phyloP scores from a whole-genome alignment of 2,329 filamentous ascomycete species.

The Bipolaris zeicola region DNA sequence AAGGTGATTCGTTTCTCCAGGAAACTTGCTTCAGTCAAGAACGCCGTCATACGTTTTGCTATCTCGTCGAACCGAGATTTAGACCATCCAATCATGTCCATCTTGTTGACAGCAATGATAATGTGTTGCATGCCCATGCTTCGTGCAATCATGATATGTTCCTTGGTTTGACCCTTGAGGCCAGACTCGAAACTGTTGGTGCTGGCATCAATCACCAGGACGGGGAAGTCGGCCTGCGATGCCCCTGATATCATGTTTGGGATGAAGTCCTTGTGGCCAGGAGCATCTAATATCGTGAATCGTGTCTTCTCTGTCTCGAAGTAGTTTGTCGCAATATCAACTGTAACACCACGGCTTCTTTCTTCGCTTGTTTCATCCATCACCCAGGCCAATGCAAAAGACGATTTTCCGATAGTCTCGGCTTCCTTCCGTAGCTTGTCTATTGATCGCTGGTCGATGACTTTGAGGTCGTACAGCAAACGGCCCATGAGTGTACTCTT shows the following conservation, averaged over 20 bases:
- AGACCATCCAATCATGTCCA: constrained; percentile 86
- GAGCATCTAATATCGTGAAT: constrained; percentile 95
- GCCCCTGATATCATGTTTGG: constrained; percentile 99
- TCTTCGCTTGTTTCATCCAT: constrained; percentile 92
- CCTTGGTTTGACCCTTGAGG: constrained; percentile 88
- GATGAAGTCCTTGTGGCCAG: constrained; percentile 93
- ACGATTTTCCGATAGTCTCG: constrained; percentile 88
- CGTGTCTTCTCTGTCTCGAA: constrained; percentile 87
- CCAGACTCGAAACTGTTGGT: constrained; percentile 93
- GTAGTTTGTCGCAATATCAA: constrained; percentile 93
- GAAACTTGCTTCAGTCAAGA: constrained; percentile 83
- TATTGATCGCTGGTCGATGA: constrained; percentile 84
- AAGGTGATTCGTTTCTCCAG: constrained; percentile 80
- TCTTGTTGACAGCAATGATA: constrained; percentile 93
- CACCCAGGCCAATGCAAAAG: constrained; percentile 96
- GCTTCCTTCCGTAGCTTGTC: constrained; percentile 89
- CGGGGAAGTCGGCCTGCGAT: constrained; percentile 92
- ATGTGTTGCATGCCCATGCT: constrained; percentile 89
- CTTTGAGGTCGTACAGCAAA: constrained; percentile 84
- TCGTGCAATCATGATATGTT: constrained; percentile 86
- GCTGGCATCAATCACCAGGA: constrained; percentile 90
- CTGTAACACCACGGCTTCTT: constrained; percentile 86
- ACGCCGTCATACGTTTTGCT: constrained; percentile 78
- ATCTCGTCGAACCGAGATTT: constrained; percentile 85
- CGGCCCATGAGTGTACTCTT: constrained; percentile 98